phyloP scores from a whole-genome alignment of 2,329 filamentous ascomycete species.

The Phaeosphaeriaceae sp. region DNA sequence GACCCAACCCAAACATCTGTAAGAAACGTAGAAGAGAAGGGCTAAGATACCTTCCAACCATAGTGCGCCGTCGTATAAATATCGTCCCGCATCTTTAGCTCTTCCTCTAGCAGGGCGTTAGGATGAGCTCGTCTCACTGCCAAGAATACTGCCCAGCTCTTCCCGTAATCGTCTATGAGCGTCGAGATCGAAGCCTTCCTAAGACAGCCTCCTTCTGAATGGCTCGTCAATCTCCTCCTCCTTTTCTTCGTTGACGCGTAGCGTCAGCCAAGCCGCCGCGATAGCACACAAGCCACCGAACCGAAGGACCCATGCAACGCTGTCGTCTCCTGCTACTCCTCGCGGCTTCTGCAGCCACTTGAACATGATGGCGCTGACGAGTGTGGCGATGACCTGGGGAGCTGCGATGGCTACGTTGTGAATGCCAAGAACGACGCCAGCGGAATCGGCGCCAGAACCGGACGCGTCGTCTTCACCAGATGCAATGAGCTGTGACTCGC shows the following conservation, averaged over 20 bases:
- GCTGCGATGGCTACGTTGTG: conserved; percentile 95
- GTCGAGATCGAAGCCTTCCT: conserved; percentile 21
- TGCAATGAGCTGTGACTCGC: conserved; percentile 50
- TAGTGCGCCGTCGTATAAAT: background rate
- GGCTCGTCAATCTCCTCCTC: conserved; percentile 28
- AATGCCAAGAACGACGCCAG: conserved; percentile 89
- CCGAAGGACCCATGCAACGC: conserved; percentile 84
- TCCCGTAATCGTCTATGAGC: conserved; percentile 12
- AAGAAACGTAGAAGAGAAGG: background rate
- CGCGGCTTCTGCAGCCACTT: conserved; percentile 85
- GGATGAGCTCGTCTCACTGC: conserved; percentile 2
- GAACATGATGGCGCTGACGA: conserved; percentile 86
- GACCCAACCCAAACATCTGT: background rate
- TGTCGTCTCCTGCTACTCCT: conserved; percentile 82
- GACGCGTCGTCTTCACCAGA: conserved; percentile 55
- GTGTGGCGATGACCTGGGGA: conserved; percentile 88
- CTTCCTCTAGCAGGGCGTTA: background rate
- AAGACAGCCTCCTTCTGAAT: conserved; percentile 31
- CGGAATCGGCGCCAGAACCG: conserved; percentile 72
- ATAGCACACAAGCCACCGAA: conserved; percentile 83
- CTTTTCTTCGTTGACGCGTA: conserved; percentile 69
- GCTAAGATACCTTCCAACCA: background rate
- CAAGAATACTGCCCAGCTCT: conserved; percentile 17
- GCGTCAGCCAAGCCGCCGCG: conserved; percentile 75
- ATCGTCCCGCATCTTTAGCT: background rate